Percentiles rank a stretch among this genome's conserved stretches.
Conservation (phyloP, 495 filamentous ascomycete species). For the Eremomyces bilateralis region DNA sequence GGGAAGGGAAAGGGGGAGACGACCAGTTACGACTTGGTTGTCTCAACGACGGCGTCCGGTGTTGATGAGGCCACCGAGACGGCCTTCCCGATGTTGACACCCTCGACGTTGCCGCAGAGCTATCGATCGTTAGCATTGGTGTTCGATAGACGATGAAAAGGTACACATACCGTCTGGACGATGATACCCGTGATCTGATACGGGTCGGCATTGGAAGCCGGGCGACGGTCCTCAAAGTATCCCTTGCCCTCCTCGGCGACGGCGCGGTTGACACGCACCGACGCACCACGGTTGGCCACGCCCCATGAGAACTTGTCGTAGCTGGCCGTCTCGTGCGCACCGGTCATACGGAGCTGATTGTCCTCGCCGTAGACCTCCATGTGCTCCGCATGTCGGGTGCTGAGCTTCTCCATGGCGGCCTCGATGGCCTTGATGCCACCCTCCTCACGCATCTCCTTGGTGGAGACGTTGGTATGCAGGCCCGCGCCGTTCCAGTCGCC, state of each 20-base stretch:
- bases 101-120: conserved; percentile 21
- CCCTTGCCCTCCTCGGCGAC: conserved; percentile 83
- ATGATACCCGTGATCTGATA: conserved; percentile 93
- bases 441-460: conserved; percentile 64
- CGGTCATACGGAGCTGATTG: conserved; percentile 81
- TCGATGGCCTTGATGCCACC: conserved; percentile 91
- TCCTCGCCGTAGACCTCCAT: conserved; percentile 95
- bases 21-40: conserved; percentile 14
- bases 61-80: conserved; percentile 6
- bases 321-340: conserved; percentile 79
- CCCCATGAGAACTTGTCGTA: conserved; percentile 93
- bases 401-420: conserved; percentile 68
- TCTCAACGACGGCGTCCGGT: conserved; percentile 15
- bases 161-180: conserved; percentile 68
- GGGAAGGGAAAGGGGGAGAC: no score
- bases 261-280: conserved; percentile 81
- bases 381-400: conserved; percentile 78
- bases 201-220: conserved; percentile 86
- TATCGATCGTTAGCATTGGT: conserved; percentile 1
- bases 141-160: neutral
- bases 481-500: conserved; percentile 99
- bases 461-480: conserved; percentile 91
- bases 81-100: conserved; percentile 16
- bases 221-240: conserved; percentile 94
- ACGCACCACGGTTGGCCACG: conserved; percentile 87